These are phyloP conservation scores for Aplosporella prunicola DNA, from an alignment of 2,329 filamentous ascomycete genomes.

Conservation along the genomic window DNA sequence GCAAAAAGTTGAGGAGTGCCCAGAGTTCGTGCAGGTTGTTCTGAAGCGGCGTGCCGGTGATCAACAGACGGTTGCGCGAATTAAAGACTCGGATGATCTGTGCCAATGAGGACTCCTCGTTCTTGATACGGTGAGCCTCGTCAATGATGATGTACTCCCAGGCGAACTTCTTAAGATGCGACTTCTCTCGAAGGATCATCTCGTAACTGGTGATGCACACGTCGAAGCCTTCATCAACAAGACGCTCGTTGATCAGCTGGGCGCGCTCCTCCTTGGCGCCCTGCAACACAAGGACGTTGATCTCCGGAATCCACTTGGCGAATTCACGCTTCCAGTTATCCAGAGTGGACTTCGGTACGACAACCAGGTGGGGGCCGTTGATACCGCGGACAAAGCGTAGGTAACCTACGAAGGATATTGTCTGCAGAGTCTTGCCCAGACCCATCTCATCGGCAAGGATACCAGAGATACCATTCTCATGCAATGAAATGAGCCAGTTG, in stretches of 20 bases:
- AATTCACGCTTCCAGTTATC: slow-evolving; percentile 99
- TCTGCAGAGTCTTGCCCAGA: slow-evolving; percentile 93
- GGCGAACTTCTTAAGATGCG: slow-evolving; percentile 90
- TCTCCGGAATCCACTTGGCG: slow-evolving; percentile 84
- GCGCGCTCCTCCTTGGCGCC: slow-evolving; percentile 91
- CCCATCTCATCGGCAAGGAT: slow-evolving; percentile 99
- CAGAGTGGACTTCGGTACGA: slow-evolving; percentile 90
- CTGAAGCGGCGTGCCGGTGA: slow-evolving; percentile 92
- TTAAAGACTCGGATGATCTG: slow-evolving; percentile 96
- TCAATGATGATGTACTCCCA: slow-evolving; percentile 99
- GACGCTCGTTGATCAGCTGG: slow-evolving; percentile 75
- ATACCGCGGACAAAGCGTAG: slow-evolving; percentile 84
- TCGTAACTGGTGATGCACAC: slow-evolving; percentile 98
- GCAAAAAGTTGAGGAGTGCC: slow-evolving; percentile 91
- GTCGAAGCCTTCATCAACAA: slow-evolving; percentile 93
- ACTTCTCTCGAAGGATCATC: slow-evolving; percentile 94
- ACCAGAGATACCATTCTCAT: slow-evolving; percentile 97
- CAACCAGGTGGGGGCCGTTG: slow-evolving; percentile 81
- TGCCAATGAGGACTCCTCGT: slow-evolving; percentile 92
- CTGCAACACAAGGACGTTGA: slow-evolving; percentile 87
- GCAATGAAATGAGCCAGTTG: slow-evolving; percentile 95
- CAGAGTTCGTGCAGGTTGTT: slow-evolving; percentile 98
- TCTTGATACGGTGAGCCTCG: slow-evolving; percentile 97
- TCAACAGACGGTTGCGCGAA: slow-evolving; percentile 87
- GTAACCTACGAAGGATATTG: slow-evolving; percentile 93